These are phyloP conservation scores for Globisporangium heterothallicum DNA, from an alignment of 352 stramenopile species.

Conservation along the genomic window DNA sequence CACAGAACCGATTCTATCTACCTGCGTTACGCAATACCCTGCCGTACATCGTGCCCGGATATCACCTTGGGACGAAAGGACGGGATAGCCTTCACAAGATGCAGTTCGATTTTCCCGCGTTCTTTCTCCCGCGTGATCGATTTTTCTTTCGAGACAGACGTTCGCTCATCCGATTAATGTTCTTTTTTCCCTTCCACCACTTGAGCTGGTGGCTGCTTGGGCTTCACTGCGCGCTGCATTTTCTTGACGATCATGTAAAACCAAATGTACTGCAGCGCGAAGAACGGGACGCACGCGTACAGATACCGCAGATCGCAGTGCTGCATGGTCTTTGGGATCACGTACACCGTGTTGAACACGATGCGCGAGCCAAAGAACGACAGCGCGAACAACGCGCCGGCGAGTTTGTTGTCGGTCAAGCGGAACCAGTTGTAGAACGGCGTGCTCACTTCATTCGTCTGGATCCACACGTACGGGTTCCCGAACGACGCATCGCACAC, in stretches of 20 bases:
- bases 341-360: conserved; percentile 60
- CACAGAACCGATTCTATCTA: too few species aligned
- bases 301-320: conserved; percentile 56
- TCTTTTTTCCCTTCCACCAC: conserved; percentile 8
- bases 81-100: too few species aligned
- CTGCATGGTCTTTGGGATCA: conserved; percentile 38
- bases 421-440: conserved; percentile 81
- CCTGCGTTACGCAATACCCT: background rate
- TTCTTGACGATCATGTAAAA: conserved; percentile 71
- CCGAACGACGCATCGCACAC: conserved; percentile 45
- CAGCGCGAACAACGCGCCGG: conserved; percentile 45
- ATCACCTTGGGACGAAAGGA: too few species aligned
- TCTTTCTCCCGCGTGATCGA: background rate
- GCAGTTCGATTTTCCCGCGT: background rate
- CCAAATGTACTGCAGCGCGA: conserved; percentile 69
- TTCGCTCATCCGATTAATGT: background rate
- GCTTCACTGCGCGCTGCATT: conserved; percentile 17
- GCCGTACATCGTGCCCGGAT: too few species aligned
- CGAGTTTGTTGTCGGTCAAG: conserved; percentile 50
- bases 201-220: conserved; percentile 1
- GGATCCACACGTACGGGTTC: conserved; percentile 80
- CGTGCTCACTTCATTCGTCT: conserved; percentile 80
- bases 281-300: conserved; percentile 51
- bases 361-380: conserved; percentile 71
- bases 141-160: conserved; percentile 8